Evolutionary conservation across 768 basidiomycete species (phyloP).

Genomic region (Boletellus sp.): DNA sequence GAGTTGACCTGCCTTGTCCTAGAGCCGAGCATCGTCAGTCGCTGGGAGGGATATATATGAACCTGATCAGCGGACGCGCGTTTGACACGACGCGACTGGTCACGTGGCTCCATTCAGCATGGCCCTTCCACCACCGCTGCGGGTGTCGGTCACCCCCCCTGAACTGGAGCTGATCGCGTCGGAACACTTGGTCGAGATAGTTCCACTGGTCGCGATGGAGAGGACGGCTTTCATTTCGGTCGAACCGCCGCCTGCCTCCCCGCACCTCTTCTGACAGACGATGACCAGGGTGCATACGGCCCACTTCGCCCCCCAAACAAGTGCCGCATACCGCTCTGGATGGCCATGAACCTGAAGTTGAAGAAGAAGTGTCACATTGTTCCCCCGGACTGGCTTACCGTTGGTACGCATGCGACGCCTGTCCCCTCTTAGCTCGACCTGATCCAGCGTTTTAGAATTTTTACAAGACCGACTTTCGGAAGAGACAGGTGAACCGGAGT

Average conservation of each 20-base stretch:
- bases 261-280: constrained; percentile 5
- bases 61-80: constrained; percentile 3
- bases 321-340: constrained; percentile 89
- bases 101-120: constrained; percentile 39
- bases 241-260: constrained; percentile 32
- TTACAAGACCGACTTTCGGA: constrained; percentile 68
- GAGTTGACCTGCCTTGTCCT: constrained; percentile 63
- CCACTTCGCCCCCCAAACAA: constrained; percentile 87
- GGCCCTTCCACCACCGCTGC: constrained; percentile 73
- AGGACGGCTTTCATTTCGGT: constrained; percentile 87
- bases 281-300: constrained; percentile 79
- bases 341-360: constrained; percentile 88
- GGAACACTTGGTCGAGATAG: constrained; percentile 79
- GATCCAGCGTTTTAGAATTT: constrained; percentile 52
- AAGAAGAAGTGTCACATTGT: constrained; percentile 95
- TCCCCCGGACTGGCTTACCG: constrained; percentile 82
- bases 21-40: constrained; percentile 39
- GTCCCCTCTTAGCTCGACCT: neutral
- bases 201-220: constrained; percentile 88
- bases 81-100: constrained; percentile 13
- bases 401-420: constrained; percentile 51
- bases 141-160: constrained; percentile 70
- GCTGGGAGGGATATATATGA: too few relatives aligned
- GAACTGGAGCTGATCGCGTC: constrained; percentile 88
- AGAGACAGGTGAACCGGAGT: constrained; percentile 71